Evolutionary conservation across 2,329 filamentous ascomycete genomes (phyloP), one percentile per base, ranked within the genome.

Genomic region (Cercospora beticola): DNA sequence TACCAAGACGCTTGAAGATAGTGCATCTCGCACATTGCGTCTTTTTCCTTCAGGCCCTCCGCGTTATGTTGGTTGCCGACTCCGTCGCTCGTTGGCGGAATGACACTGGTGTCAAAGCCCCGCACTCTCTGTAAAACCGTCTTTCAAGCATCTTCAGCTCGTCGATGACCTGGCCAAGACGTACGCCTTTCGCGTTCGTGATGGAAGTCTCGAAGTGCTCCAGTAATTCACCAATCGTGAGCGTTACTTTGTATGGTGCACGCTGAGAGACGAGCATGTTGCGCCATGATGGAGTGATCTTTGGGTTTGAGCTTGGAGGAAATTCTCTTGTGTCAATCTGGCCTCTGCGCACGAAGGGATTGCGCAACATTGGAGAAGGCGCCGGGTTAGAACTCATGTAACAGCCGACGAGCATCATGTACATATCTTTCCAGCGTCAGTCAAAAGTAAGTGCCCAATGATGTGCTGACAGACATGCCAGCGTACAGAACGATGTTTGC

Each of bases 181-280:
- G 43, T 8, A 49, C 3, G 43, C 43, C 43, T 9, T 21, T 18
- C 5, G 43, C 18, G 18, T 49, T 23, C 18, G 6, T 49, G 9
- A 49, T 18, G 3, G 7, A 4, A 16, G 40, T 46, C 16, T 46
- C 40, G n/a, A 46, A 46, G 16, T 40, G 40, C 5, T 43, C 16
- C 40, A 16, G 2, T 3, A 3, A 28, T 5, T 28, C 26, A 5
- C 5, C 5, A 5, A 28, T 3, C 26, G 3, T 28, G 26, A 28
- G 7, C 7, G 6, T 31, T 2, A 31, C 2, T 31, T 10, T 9
- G 31, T 12, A 1, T 10, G 31, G 54, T 3, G 54, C 2, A 18
- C 4, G 28, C 26, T 58, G 54, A 31, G 28, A 58, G 16, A 58
- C 16, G 54, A 58, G 54, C 54, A 58, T 58, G 14, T 58, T 10